Conservation (phyloP, 192 early-diverging fungal genomes). For the Geranomyces variabilis region DNA sequence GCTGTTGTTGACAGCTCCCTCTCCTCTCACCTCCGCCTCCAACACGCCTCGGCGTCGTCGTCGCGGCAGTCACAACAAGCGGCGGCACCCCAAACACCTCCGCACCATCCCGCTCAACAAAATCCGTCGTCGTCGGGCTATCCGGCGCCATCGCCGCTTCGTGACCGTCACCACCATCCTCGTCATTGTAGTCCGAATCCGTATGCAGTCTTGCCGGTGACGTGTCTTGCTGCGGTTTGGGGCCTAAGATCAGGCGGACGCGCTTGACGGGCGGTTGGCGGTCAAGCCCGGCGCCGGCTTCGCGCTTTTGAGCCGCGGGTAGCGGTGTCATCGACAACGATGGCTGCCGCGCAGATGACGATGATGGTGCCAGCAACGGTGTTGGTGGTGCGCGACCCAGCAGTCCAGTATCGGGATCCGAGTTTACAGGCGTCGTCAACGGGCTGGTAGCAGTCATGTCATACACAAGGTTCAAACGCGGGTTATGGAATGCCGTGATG, state of each 20-base stretch:
- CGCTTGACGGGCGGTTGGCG: not conserved
- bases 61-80: not conserved
- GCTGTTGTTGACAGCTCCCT: not conserved
- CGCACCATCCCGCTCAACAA: too few relatives aligned
- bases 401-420: not conserved
- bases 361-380: too few relatives aligned
- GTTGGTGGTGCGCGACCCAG: not conserved
- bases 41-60: not conserved
- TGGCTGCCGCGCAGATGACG: not conserved
- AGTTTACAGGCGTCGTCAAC: not conserved
- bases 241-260: constrained; percentile 5
- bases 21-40: not conserved
- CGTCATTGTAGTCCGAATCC: too few relatives aligned
- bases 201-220: too few relatives aligned
- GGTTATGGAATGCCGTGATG: not conserved
- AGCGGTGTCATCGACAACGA: too few relatives aligned
- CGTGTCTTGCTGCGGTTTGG: not conserved
- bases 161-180: too few relatives aligned
- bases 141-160: too few relatives aligned
- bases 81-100: too few relatives aligned
- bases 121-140: too few relatives aligned
- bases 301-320: not conserved
- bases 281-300: not conserved
- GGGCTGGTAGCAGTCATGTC: constrained; percentile 23
- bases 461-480: constrained; percentile 10